A percentile compares a stretch with the other conserved stretches of the same genome.
Conservation (phyloP, 1,284 basidiomycete genomes). For the Trametes sp. region DNA sequence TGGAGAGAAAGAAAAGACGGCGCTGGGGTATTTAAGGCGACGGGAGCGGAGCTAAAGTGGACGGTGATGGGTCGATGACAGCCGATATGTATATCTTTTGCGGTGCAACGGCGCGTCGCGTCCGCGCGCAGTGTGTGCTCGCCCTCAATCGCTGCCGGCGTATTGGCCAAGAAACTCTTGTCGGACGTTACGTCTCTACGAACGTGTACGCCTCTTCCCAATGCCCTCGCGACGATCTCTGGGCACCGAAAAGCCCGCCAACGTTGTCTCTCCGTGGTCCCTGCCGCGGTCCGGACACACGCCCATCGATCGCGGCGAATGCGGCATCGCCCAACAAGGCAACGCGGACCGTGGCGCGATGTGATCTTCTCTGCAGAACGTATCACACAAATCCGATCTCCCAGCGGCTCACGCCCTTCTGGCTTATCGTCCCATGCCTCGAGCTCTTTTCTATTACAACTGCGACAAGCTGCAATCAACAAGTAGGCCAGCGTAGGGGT, state of each 20-base stretch:
- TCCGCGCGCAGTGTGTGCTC: neutral
- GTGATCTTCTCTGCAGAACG: conserved; percentile 17
- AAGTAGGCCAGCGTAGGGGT: too few species aligned
- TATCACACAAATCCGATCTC: conserved; percentile 18
- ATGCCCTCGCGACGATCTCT: conserved; percentile 22
- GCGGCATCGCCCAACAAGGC: conserved; percentile 22
- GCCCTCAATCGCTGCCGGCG: neutral
- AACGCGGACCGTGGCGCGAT: conserved; percentile 21
- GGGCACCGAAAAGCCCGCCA: neutral
- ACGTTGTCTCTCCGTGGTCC: neutral
- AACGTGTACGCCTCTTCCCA: conserved; percentile 21
- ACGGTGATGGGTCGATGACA: conserved; percentile 35
- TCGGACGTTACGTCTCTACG: conserved; percentile 20
- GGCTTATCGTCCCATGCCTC: conserved; percentile 5
- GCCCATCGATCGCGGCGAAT: conserved; percentile 29
- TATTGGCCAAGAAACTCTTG: conserved; percentile 19
- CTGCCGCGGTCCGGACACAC: neutral
- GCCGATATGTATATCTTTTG: conserved; percentile 23
- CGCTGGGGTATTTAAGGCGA: conserved; percentile 26
- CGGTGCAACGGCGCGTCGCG: conserved; percentile 7
- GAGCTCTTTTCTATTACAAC: neutral
- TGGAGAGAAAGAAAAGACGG: conserved; percentile 24
- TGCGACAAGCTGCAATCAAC: neutral
- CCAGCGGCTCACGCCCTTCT: conserved; percentile 15
- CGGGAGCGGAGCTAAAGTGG: conserved; percentile 44